Evolutionary conservation across 2,329 filamentous ascomycete species (phyloP), one percentile per base, ranked within the genome.

Genomic region (Rhytidhysteron rufulum): DNA sequence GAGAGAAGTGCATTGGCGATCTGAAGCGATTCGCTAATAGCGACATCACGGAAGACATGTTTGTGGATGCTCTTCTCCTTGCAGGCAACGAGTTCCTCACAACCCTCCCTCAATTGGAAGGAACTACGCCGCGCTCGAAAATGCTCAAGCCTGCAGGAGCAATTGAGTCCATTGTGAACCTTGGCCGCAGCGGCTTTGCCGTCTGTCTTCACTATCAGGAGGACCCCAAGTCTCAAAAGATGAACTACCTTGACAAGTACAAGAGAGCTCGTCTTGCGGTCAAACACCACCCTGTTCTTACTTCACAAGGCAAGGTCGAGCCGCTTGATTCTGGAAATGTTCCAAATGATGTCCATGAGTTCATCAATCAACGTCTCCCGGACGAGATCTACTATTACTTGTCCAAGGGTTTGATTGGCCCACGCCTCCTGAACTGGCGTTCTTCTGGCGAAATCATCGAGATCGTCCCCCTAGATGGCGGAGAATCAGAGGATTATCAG

Each of bases 301-400:
- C 83, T 24, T 76, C 80, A 40, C 80, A 79, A n/a, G 93, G 93
- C 30, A 82, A 85, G 54, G 78, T 95, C 36, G 78, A 80, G 44
- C 85, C 89, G 13, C 75, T 88, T 54, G 83, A 90, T 53, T 78
- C 75, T 40, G 84, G 87, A 6, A 75, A 80, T 40, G 78, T 89
- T 16, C 90, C 93, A 2, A 78, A 78, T 33, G 90, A 97, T 60
- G 83, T 93, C 50, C 87, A 94, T 59, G 84, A 91, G 57, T 90
- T 96, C 59, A 80, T 96, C 46, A 89, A 89, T n/a, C 80, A 94
- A 43, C 85, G 90, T 44, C 74, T 98, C 4, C 89, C 93, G 0
- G 82, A 89, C 30, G 93, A 98, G 66, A 74, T 97, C 15, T 90
- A 91, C 62, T 86, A 88, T 64, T 97, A 97, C 63, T 75, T 96